Evolutionary conservation across 208 protist genomes (phyloP), one percentile per base, ranked within the genome.

Genomic region (Tetramitus jugosus): DNA sequence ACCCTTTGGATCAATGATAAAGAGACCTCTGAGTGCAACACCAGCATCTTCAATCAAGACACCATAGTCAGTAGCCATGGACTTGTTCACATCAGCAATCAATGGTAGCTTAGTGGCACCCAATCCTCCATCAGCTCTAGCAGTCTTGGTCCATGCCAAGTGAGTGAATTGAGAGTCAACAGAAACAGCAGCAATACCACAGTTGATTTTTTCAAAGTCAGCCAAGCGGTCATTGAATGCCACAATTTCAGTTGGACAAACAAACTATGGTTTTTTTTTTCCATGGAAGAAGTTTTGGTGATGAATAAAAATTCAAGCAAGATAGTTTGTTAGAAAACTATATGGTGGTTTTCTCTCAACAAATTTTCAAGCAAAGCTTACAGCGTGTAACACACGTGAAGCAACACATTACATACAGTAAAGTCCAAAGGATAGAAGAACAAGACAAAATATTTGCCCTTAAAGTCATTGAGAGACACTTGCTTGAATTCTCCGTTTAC

Each of bases 361-460:
- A n/a, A n/a, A n/a, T n/a, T n/a, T n/a, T n/a, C n/a, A n/a, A n/a
- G n/a, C n/a, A 81, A 97, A 97, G 78, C 45, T 49, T 49, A 49
- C 14, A 49, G 14, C 4, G 14, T 49, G 4, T 17, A 14, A 17
- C 4, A 49, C 4, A 49, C 4, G 14, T 49, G 45, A 49, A 49
- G 45, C 14, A 49, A 17, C 14, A 49, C 45, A n/a, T n/a, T n/a
- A n/a, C n/a, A n/a, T n/a, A n/a, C n/a, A n/a, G 93, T 96, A 89
- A 97, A 98, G 86, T 97, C 94, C 35, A 96, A 79, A 37, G 94
- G 94, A 84, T 97, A 97, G 88, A 97, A 97, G 91, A 97, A 95
- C 52, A 97, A 88, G 60, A 97, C 92, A n/a, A 96, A 80, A 82
- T 90, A 97, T 84, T 94, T 95, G 80, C 94, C 94, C 40, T 89